Evolutionary conservation across 2,329 filamentous ascomycete species (phyloP), one percentile per base, ranked within the genome.

Genomic region (Colletotrichum kahawae): DNA sequence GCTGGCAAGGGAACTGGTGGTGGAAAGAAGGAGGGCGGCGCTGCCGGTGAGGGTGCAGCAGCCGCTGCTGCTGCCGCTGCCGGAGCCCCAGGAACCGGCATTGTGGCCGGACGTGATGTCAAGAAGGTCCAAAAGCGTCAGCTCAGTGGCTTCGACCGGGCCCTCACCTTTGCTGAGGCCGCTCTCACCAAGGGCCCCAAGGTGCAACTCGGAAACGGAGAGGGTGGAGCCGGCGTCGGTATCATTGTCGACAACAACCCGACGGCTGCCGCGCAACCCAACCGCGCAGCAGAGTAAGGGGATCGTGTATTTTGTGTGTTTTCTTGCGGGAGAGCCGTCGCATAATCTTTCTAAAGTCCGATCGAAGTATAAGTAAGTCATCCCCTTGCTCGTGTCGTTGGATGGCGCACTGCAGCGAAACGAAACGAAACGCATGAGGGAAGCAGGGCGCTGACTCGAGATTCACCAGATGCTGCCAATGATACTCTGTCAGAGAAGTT

Each of bases 131-230:
- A 88, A 34, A 85, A 84, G 78, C 82, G 84, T 69, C 84, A 86
- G 75, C 76, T 82, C 18, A 72, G 79, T 31, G 84, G 85, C 33
- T 87, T 87, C 76, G 84, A 86, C 74, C 82, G 84, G 7, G 85
- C 85, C 7, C 79, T 86, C 34, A 82, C 78, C 16, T 86, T 80
- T 74, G 85, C 85, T 56, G 82, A 85, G 76, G 83, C 80, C 16
- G 84, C 84, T 48, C 75, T 86, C 64, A 83, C 81, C 51, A 85
- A 83, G 77, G 82, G 83, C 8, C 85, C 85, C 63, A 79, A 83
- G 67, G 78, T 87, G 68, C 81, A 86, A 77, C 82, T 87, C 54
- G 84, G 84, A 54, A 86, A 83, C 67, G 84, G 83, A 21, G 82
- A 82, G 71, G 81, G 79, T 38, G 83, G 83, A 67, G 81, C 84